Percentiles rank a stretch among this genome's conserved stretches.
Conservation (phyloP, 2,329 filamentous ascomycete species). For the Karstenula rhodostoma region DNA sequence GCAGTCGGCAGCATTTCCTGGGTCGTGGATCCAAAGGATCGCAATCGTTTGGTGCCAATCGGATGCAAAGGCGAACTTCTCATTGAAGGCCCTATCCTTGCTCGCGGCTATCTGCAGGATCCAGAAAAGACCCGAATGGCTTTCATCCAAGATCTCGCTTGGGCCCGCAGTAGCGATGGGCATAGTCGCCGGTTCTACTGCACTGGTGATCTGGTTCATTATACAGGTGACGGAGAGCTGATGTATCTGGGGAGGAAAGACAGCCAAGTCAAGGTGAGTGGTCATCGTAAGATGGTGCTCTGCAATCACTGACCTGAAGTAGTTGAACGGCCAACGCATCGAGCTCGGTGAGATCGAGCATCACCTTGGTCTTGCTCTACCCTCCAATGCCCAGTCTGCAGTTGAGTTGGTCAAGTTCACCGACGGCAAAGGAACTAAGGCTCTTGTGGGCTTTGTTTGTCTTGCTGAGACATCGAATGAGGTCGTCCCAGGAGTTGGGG, state of each 20-base stretch:
- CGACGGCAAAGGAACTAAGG: conserved; percentile 35
- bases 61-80: conserved; percentile 46
- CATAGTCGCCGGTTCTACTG: conserved; percentile 40
- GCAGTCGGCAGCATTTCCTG: conserved; percentile 41
- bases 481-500: conserved; percentile 27
- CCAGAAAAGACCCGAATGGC: conserved; percentile 38
- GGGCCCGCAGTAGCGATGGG: conserved; percentile 30
- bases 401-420: conserved; percentile 52
- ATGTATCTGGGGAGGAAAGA: conserved; percentile 48
- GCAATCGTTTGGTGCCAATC: conserved; percentile 42
- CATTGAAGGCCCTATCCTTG: conserved; percentile 46
- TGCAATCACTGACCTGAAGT: conserved; percentile 34
- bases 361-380: conserved; percentile 49
- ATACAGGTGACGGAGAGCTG: conserved; percentile 43
- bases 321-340: conserved; percentile 56
- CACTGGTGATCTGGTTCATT: conserved; percentile 42
- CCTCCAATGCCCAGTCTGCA: conserved; percentile 49
- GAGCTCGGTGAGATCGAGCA: conserved; percentile 58
- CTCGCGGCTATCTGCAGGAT: conserved; percentile 46
- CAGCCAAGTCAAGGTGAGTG: conserved; percentile 44
- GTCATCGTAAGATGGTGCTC: background rate
- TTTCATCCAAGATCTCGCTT: conserved; percentile 41
- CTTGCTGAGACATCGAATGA: conserved; percentile 35
- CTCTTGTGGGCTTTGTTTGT: conserved; percentile 41
- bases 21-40: conserved; percentile 45